Evolutionary conservation across 2,329 filamentous ascomycete genomes (phyloP).

Genomic region (Exophiala dermatitidis): DNA sequence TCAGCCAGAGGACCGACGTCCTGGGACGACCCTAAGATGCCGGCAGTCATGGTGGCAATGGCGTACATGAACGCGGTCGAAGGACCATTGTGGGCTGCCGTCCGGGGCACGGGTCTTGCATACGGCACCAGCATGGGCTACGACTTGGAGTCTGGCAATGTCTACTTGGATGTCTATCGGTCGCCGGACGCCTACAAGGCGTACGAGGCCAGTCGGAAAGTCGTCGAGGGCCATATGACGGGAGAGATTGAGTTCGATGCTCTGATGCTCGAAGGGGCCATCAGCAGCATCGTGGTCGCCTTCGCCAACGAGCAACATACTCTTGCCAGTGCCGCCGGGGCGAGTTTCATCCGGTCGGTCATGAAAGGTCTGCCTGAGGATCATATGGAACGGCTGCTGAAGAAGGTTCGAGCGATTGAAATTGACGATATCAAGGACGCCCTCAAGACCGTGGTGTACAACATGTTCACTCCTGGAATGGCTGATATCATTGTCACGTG

Average conservation of each 20-base stretch:
- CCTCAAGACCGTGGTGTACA: slow-evolving; percentile 67
- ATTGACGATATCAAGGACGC: slow-evolving; percentile 68
- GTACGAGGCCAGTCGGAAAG: slow-evolving; percentile 65
- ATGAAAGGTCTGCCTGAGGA: slow-evolving; percentile 67
- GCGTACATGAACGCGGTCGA: slow-evolving; percentile 90
- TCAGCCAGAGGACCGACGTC: slow-evolving; percentile 67
- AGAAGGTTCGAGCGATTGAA: slow-evolving; percentile 66
- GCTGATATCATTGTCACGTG: slow-evolving; percentile 86
- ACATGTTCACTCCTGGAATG: slow-evolving; percentile 70
- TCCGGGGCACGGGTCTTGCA: slow-evolving; percentile 86
- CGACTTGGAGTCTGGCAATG: slow-evolving; percentile 68
- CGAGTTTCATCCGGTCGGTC: slow-evolving; percentile 76
- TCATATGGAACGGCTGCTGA: slow-evolving; percentile 70
- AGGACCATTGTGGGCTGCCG: slow-evolving; percentile 86
- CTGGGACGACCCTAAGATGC: slow-evolving; percentile 68
- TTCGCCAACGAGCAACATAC: slow-evolving; percentile 86
- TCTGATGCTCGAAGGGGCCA: slow-evolving; percentile 77
- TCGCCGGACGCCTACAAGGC: slow-evolving; percentile 86
- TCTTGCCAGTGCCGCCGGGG: slow-evolving; percentile 70
- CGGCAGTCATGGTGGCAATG: slow-evolving; percentile 77
- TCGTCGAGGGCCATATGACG: slow-evolving; percentile 66
- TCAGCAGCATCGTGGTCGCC: slow-evolving; percentile 77
- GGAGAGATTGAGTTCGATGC: slow-evolving; percentile 68
- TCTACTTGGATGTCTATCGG: slow-evolving; percentile 82
- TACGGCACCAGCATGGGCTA: slow-evolving; percentile 78